Base-by-base conservation (phyloP, 1,284 basidiomycete species). In the Sanghuangporus baumii region DNA sequence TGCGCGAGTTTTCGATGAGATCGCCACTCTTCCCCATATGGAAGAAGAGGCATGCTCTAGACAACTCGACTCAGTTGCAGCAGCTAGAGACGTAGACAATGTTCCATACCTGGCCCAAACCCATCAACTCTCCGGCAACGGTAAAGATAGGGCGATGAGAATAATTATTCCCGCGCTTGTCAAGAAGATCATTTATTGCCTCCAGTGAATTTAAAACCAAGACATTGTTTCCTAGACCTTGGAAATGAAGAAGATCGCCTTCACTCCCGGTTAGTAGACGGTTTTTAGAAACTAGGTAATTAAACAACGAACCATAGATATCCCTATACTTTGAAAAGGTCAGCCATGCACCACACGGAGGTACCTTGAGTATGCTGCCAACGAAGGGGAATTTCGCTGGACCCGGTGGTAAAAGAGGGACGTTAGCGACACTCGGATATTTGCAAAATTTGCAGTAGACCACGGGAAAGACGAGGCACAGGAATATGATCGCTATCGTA, bases 171-270 rank as follows among this genome's bases (percentile, higher is more conserved):
- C 77, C 74, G 41, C 79, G 73, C 58, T 75, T 79, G 50, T 82
- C 79, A 34, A 83, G 69, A 3, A 83, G 72, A 40, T 81, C 80
- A 26, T 72, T 69, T 16, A 75, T 73, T 1, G 72, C 77, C 64
- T 74, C 67, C 31, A 73, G 68, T 9, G 79, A 78, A 65, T 82
- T 83, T 40, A 83, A 68, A 34, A 83, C 71, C 36, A 82, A 68
- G 55, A 83, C 72, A 36, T 75, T 77, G 61, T 80, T 79, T 26
- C 81, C 79, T 37, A 81, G 71, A n/a, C 79, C 71, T 43, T 71
- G 70, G 47, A 81, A 71, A 64, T 81, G 81, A 38, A 82, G 74
- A 38, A 82, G 66, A 66, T 83, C 79, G 38, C 80, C 80, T 81
- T 55, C 6, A 61, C 43, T 16, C 23, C 11, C 18, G 34, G n/a